These are phyloP conservation scores for Heracleum sosnowskyi DNA, from an alignment of 129 eudicot genomes.

Conservation along the genomic window DNA sequence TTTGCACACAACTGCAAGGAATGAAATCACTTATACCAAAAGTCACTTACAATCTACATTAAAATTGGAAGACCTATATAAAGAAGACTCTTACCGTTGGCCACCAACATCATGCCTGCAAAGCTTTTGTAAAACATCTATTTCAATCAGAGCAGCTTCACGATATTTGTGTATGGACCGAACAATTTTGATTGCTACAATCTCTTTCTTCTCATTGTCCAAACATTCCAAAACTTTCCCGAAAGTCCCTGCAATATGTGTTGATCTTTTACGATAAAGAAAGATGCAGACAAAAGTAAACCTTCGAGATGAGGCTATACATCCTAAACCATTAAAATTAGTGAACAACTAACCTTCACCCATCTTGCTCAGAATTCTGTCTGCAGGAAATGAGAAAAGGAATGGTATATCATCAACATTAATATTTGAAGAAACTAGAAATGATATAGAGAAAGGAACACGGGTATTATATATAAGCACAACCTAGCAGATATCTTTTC, in stretches of 20 bases:
- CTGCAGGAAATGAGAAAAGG: slow-evolving; percentile 36
- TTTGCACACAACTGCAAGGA: slow-evolving; percentile 99
- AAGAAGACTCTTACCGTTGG: slow-evolving; percentile 47
- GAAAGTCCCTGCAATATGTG: slow-evolving; percentile 53
- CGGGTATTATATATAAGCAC: not conserved
- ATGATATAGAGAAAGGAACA: not conserved
- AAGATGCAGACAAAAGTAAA: not conserved
- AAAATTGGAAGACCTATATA: slow-evolving; percentile 4
- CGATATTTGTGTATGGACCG: slow-evolving; percentile 81
- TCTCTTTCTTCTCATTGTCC: slow-evolving; percentile 77
- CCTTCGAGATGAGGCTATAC: not conserved
- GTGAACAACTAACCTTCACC: slow-evolving; percentile 68
- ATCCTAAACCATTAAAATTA: not conserved
- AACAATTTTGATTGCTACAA: slow-evolving; percentile 80
- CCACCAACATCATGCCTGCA: slow-evolving; percentile 73
- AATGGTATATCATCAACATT: not conserved
- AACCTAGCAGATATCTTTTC: not conserved
- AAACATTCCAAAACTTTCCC: slow-evolving; percentile 89
- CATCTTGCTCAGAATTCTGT: slow-evolving; percentile 83
- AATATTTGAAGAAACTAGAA: not conserved
- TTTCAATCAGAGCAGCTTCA: slow-evolving; percentile 91
- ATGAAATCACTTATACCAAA: slow-evolving; percentile 56
- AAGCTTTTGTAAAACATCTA: slow-evolving; percentile 74
- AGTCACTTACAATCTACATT: slow-evolving; percentile 22
- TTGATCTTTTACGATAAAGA: slow-evolving; percentile 6